Evolutionary conservation across 108 stramenopile genomes (phyloP).

Genomic region (Pseudonitzschia pungens): DNA sequence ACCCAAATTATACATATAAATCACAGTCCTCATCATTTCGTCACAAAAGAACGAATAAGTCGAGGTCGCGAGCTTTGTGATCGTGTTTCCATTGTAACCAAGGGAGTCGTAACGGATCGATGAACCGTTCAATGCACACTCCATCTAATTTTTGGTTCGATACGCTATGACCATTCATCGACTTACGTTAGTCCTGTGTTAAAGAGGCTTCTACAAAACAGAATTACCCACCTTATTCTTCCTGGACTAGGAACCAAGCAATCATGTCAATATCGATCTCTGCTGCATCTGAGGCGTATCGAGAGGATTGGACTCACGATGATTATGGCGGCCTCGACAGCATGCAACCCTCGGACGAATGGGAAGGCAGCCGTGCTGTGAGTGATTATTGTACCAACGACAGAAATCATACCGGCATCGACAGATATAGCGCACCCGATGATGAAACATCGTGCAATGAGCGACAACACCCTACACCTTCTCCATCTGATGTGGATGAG

Average conservation of each 20-base stretch:
- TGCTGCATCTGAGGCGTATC: neutral
- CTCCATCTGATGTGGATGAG: neutral
- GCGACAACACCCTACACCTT: neutral
- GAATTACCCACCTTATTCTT: too few relatives aligned
- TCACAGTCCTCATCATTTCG: too few relatives aligned
- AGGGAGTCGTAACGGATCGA: too few relatives aligned
- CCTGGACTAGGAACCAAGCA: neutral
- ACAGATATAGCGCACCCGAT: constrained; percentile 1
- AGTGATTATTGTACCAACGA: neutral
- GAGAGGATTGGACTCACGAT: neutral
- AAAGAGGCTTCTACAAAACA: too few relatives aligned
- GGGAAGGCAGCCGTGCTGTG: constrained; percentile 9
- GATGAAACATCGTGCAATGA: neutral
- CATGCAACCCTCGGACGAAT: constrained; percentile 17
- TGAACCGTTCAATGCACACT: too few relatives aligned
- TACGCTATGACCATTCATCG: too few relatives aligned
- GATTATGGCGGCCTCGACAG: neutral
- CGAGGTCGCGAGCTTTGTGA: too few relatives aligned
- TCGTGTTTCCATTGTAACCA: too few relatives aligned
- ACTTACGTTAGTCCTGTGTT: too few relatives aligned
- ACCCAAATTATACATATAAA: too few relatives aligned
- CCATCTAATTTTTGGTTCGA: too few relatives aligned
- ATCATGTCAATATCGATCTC: constrained; percentile 3
- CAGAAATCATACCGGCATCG: neutral
- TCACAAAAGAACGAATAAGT: too few relatives aligned